phyloP scores from a whole-genome alignment of 352 stramenopile genomes.

The Globisporangium irregulare region DNA sequence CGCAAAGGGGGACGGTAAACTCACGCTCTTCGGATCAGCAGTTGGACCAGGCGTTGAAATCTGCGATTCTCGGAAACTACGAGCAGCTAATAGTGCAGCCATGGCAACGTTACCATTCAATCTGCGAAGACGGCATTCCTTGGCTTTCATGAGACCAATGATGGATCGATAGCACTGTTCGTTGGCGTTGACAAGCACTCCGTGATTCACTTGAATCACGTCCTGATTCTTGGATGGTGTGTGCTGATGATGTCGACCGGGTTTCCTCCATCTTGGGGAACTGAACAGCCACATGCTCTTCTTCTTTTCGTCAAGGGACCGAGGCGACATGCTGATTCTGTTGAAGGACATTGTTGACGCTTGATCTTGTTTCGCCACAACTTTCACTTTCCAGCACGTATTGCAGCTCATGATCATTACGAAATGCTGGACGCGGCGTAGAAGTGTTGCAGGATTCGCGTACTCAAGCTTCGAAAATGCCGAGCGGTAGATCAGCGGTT shows the following conservation, averaged over 20 bases:
- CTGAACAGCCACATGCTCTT: slow-evolving; percentile 26
- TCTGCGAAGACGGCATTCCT: neutral
- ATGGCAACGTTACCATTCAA: neutral
- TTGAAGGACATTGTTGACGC: neutral
- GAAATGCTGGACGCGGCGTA: slow-evolving; percentile 25
- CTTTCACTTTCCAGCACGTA: slow-evolving; percentile 20
- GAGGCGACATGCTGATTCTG: neutral
- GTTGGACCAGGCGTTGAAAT: too few relatives aligned
- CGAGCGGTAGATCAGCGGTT: slow-evolving; percentile 25
- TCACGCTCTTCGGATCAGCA: neutral
- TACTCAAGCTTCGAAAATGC: slow-evolving; percentile 24
- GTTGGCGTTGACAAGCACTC: slow-evolving; percentile 24
- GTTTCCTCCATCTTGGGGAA: slow-evolving; percentile 15
- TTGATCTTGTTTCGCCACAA: slow-evolving; percentile 13
- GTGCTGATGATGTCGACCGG: neutral
- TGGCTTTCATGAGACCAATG: neutral
- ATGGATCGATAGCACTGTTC: slow-evolving; percentile 19
- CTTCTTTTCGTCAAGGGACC: slow-evolving; percentile 7
- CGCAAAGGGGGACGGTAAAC: slow-evolving; percentile 1
- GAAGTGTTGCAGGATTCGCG: slow-evolving; percentile 13
- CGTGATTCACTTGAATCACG: neutral
- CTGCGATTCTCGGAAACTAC: neutral
- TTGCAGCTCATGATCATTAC: slow-evolving; percentile 22
- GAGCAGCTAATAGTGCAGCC: neutral
- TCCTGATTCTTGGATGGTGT: neutral